Base-by-base conservation (phyloP, 331 rosid genomes). In the Pyracantha coccinea region DNA sequence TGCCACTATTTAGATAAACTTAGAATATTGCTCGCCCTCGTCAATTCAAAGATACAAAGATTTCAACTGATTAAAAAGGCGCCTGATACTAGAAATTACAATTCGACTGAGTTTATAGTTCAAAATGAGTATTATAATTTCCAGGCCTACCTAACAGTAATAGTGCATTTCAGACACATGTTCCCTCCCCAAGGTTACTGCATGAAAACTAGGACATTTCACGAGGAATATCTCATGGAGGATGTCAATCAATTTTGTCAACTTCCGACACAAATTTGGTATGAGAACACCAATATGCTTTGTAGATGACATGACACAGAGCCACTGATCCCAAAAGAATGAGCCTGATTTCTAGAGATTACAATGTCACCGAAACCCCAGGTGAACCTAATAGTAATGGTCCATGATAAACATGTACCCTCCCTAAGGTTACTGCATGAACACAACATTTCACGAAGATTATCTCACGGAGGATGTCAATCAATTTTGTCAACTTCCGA, bases 221-320 rank as follows among this genome's bases (percentile, higher is more conserved):
- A 78, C 1, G 10, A 69, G 61, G 29, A 75, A 9, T 16, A 73
- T 32, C 29, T 5, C 25, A 25, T 21, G 66, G 52, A 70, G 71
- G 72, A 62, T 4, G n/a, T 25, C 32, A 12, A 65, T 66, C 64
- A 17, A 25, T 87, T 17, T 83, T 66, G 90, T 84, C 95, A 89
- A 68, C 90, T 85, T 87, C 90, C 83, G 80, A 88, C 88, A 88
- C 89, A 90, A 77, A 79, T 4, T 35, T 79, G 89, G 83, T 32
- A 81, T 27, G 15, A 28, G 19, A 84, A 13, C 14, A 32, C 86
- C 86, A 80, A 78, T 74, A 65, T 77, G 88, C 92, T 89, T 84
- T 87, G 31, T 87, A 84, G 85, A 87, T 82, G 92, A 82, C 90
- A 24, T 16, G 20, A 50, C 55, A 15, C 55, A 50, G 9, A 50